phyloP scores from a whole-genome alignment of 2,329 filamentous ascomycete species.

The Venturia effusa region DNA sequence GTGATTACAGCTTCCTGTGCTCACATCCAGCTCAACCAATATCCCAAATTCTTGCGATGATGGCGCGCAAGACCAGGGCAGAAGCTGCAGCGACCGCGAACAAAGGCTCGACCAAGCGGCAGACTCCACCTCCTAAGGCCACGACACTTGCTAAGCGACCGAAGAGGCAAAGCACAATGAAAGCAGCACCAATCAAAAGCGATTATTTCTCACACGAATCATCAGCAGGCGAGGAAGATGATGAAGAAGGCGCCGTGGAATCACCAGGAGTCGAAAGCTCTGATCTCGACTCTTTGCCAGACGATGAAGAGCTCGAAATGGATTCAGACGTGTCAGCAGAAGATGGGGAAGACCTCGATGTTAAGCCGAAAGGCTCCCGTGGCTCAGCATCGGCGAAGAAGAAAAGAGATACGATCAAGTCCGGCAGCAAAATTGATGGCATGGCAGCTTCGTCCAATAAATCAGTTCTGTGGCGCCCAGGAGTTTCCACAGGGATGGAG shows the following conservation, averaged over 20 bases:
- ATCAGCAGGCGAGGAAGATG: conserved; percentile 33
- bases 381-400: conserved; percentile 13
- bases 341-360: conserved; percentile 16
- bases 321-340: conserved; percentile 16
- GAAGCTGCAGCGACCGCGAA: conserved; percentile 14
- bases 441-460: conserved; percentile 16
- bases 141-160: conserved; percentile 23
- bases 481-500: conserved; percentile 43
- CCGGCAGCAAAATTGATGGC: conserved; percentile 15
- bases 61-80: conserved; percentile 22
- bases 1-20: no score
- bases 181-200: conserved; percentile 20
- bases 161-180: conserved; percentile 6
- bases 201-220: conserved; percentile 23
- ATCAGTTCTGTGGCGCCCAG: conserved; percentile 43
- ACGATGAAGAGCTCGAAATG: conserved; percentile 16
- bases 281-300: conserved; percentile 18
- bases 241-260: conserved; percentile 19
- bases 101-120: conserved; percentile 25
- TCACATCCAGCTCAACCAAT: not conserved
- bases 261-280: not conserved
- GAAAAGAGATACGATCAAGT: conserved; percentile 12
- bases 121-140: conserved; percentile 20
- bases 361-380: conserved; percentile 19
- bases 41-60: conserved; percentile 13